phyloP scores from a whole-genome alignment of 164 flowering plant species.

The Brasenia schreberi region DNA sequence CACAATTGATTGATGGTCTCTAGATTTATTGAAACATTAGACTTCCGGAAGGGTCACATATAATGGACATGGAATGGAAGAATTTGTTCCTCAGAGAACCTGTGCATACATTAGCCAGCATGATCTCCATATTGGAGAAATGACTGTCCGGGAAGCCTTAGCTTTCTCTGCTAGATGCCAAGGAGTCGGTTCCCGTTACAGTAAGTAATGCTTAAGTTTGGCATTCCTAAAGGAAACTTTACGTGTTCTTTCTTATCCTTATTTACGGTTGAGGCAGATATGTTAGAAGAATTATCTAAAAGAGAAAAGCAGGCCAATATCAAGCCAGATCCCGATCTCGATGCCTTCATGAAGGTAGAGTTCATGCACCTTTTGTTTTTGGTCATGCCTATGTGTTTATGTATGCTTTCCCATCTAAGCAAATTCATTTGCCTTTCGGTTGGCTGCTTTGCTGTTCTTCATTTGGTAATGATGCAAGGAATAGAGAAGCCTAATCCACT shows the following conservation, averaged over 20 bases:
- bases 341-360: constrained; percentile 63
- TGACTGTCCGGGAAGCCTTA: constrained; percentile 48
- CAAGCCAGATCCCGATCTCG: constrained; percentile 58
- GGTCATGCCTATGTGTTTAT: too few species aligned
- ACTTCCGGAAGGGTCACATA: constrained; percentile 48
- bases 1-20: neutral
- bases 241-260: neutral
- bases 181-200: constrained; percentile 46
- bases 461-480: too few species aligned
- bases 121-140: constrained; percentile 49
- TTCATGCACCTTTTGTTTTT: neutral
- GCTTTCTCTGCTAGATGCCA: constrained; percentile 58
- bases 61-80: constrained; percentile 58
- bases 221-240: neutral
- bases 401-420: too few species aligned
- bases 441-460: too few species aligned
- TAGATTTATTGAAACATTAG: constrained; percentile 10
- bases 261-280: constrained; percentile 23
- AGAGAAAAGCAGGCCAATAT: constrained; percentile 59
- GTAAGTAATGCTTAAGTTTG: constrained; percentile 13
- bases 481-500: too few species aligned
- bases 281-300: constrained; percentile 54
- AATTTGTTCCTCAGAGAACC: constrained; percentile 58
- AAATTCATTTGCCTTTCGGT: too few species aligned
- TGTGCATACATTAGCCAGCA: constrained; percentile 56